These are phyloP conservation scores for Neurospora sp. DNA, from an alignment of 495 filamentous ascomycete genomes.

Conservation along the genomic window DNA sequence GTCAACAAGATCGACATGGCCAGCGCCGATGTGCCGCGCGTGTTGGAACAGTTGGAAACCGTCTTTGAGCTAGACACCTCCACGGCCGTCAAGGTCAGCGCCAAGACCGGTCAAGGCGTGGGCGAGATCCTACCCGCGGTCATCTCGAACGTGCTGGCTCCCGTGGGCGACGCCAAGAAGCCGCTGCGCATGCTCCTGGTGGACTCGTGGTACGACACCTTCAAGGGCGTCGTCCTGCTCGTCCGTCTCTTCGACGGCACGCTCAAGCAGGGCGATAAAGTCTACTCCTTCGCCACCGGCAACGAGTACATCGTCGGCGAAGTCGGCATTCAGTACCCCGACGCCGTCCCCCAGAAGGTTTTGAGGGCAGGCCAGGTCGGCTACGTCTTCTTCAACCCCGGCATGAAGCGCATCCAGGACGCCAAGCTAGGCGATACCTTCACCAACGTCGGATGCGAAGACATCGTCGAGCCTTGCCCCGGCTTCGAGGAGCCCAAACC, in stretches of 20 bases:
- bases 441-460: constrained; percentile 72
- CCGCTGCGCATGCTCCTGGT: constrained; percentile 81
- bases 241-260: constrained; percentile 87
- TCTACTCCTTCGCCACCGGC: constrained; percentile 76
- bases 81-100: constrained; percentile 76
- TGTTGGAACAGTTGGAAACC: constrained; percentile 71
- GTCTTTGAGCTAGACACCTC: constrained; percentile 82
- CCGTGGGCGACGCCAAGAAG: constrained; percentile 56
- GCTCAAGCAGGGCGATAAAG: constrained; percentile 68
- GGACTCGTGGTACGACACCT: constrained; percentile 96
- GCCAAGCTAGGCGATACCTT: constrained; percentile 94
- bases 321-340: constrained; percentile 92
- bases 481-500: constrained; percentile 97
- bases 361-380: constrained; percentile 89
- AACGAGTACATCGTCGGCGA: constrained; percentile 87
- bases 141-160: constrained; percentile 73
- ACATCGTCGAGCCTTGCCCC: constrained; percentile 65
- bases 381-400: constrained; percentile 93
- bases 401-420: constrained; percentile 92
- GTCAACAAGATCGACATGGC: constrained; percentile 94
- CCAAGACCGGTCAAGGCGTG: constrained; percentile 87
- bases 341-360: constrained; percentile 68
- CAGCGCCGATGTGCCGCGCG: constrained; percentile 73
- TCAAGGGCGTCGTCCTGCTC: constrained; percentile 85
- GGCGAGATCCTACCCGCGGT: constrained; percentile 70